These are phyloP conservation scores for Amoebophrya sp. DNA, from an alignment of 169 alveolate genomes.

Conservation along the genomic window DNA sequence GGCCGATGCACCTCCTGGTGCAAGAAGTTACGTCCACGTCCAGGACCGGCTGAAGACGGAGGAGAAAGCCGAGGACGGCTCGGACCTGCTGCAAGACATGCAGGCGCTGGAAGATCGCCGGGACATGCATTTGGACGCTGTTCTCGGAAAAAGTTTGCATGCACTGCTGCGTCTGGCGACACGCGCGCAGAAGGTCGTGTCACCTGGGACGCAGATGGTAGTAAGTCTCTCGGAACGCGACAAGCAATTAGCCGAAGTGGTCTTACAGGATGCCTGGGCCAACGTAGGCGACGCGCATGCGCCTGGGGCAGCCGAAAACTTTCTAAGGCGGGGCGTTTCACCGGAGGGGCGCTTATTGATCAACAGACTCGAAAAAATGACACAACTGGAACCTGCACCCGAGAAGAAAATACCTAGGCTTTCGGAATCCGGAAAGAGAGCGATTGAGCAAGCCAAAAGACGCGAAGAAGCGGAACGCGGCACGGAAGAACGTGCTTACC, in stretches of 20 bases:
- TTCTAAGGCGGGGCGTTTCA: not conserved
- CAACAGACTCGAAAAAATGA: too few species aligned
- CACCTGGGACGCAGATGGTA: not conserved
- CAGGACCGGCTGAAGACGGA: too few species aligned
- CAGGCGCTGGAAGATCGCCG: not conserved
- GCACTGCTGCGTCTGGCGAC: not conserved
- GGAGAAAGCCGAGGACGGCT: not conserved
- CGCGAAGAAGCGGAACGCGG: too few species aligned
- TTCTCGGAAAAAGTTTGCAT: not conserved
- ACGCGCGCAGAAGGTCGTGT: not conserved
- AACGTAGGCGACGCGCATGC: not conserved
- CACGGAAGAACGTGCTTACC: too few species aligned
- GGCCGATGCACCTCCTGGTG: not conserved
- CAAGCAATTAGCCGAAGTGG: not conserved
- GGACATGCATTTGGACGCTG: not conserved
- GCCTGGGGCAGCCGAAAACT: not conserved
- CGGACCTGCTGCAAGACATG: not conserved
- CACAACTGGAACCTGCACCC: too few species aligned
- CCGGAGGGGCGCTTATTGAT: too few species aligned
- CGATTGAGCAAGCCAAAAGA: too few species aligned
- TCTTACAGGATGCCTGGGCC: not conserved
- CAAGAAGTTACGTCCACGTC: too few species aligned
- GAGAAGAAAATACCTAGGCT: too few species aligned
- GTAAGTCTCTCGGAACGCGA: not conserved
- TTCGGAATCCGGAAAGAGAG: too few species aligned